Evolutionary conservation across 192 early-diverging fungal genomes (phyloP), one percentile per base, ranked within the genome.

Genomic region (Dispira parvispora): DNA sequence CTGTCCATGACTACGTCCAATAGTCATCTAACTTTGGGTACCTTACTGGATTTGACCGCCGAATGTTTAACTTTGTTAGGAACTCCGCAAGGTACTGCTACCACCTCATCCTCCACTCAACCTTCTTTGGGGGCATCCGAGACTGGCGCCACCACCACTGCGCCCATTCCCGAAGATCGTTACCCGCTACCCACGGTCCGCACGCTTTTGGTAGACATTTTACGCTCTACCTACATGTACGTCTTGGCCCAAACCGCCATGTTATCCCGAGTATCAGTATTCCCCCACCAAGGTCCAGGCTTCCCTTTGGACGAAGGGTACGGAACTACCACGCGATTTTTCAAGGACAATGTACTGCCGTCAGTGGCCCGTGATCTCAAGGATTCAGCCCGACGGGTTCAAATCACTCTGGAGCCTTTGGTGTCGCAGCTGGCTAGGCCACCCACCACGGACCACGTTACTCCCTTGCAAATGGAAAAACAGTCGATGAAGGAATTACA

Each of bases 21-120:
- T 60, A 60, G 14, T 14, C 38, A 60, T 16, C 57, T 60, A 12
- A 60, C 57, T 16, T 27, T 60, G 57, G 57, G 57, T 43, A n/a
- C 57, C 12, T 43, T 60, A 10, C 43, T 60, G 57, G 57, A 60
- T 21, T 21, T 60, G 57, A 27, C 21, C 21, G 0, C 57, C 2
- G 32, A 60, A 2, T n/a, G 26, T 32, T 14, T 60, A 8, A 43
- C 57, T 18, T 13, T 27, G 14, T 43, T 60, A 2, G 57, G 8
- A 60, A n/a, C 26, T 27, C 26, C 57, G 32, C 32, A 38, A 38
- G 32, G 32, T 4, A 4, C 32, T 38, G 32, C 32, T 38, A 38
- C 6, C 32, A 38, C 32, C 32, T 38, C 32, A 38, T 38, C 32
- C 32, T 38, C 32, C 6, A 38, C 3, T 38, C 32, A 6, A 38